Evolutionary conservation across 495 filamentous ascomycete genomes (phyloP).

Genomic region (Clohesyomyces aquaticus): DNA sequence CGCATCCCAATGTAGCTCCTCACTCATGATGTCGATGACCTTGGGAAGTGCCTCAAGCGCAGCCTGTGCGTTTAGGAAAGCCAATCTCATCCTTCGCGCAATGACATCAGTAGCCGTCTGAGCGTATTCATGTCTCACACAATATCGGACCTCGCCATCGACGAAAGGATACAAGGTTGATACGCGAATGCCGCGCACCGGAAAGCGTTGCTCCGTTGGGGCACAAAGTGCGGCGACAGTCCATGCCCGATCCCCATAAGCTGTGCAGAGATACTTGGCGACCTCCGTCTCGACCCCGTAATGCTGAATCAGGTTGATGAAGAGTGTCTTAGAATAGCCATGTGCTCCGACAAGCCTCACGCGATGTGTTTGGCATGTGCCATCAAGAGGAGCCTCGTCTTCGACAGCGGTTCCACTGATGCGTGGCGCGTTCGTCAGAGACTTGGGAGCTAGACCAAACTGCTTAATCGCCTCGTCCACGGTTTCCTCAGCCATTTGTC

Average conservation of each 20-base stretch:
- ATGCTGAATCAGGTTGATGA: slow-evolving; percentile 98
- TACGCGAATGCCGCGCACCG: slow-evolving; percentile 82
- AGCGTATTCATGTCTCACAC: slow-evolving; percentile 87
- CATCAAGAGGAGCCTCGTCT: slow-evolving; percentile 75
- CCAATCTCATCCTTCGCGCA: slow-evolving; percentile 82
- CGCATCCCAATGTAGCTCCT: slow-evolving; percentile 81
- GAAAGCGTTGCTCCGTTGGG: slow-evolving; percentile 83
- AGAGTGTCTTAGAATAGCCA: slow-evolving; percentile 91
- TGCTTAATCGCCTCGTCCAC: slow-evolving; percentile 85
- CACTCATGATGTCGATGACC: slow-evolving; percentile 91
- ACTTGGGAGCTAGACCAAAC: slow-evolving; percentile 70
- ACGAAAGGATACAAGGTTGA: slow-evolving; percentile 87
- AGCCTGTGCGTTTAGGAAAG: slow-evolving; percentile 95
- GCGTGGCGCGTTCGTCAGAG: slow-evolving; percentile 64
- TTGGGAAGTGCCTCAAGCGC: slow-evolving; percentile 85
- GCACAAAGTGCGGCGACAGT: slow-evolving; percentile 83
- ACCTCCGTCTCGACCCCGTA: slow-evolving; percentile 96
- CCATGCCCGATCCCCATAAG: slow-evolving; percentile 96
- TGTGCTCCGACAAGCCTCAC: slow-evolving; percentile 91
- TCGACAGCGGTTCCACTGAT: slow-evolving; percentile 78
- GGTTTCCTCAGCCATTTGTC: slow-evolving; percentile 97
- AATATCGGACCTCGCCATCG: slow-evolving; percentile 95
- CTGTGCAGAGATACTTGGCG: slow-evolving; percentile 83
- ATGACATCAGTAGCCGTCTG: slow-evolving; percentile 92
- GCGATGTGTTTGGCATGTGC: slow-evolving; percentile 86